A percentile compares a stretch with the other conserved stretches of the same genome.
Conservation (phyloP, 192 early-diverging fungal genomes). For the Mortierella hygrophila region DNA sequence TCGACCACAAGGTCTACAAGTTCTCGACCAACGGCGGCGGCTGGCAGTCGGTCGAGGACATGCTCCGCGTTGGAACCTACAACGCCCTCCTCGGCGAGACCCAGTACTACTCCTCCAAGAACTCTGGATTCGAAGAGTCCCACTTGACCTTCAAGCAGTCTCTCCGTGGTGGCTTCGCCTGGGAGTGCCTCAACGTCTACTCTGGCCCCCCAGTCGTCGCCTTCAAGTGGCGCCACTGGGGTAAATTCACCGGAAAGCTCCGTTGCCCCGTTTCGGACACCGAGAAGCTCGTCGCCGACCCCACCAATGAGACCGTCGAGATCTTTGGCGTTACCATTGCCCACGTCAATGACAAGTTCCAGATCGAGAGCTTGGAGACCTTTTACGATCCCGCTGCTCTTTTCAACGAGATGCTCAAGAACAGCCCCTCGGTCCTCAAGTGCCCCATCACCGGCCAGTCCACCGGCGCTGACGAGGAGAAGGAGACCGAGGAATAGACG, state of each 20-base stretch:
- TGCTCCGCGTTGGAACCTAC: slow-evolving; percentile 62
- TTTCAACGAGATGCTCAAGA: slow-evolving; percentile 36
- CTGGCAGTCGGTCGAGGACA: slow-evolving; percentile 60
- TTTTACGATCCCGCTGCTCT: slow-evolving; percentile 27
- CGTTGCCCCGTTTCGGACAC: slow-evolving; percentile 45
- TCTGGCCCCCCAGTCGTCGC: slow-evolving; percentile 60
- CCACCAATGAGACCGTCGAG: slow-evolving; percentile 55
- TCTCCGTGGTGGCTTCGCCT: slow-evolving; percentile 54
- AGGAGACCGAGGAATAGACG: slow-evolving; percentile 7
- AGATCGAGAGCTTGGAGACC: slow-evolving; percentile 45
- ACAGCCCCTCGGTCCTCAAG: slow-evolving; percentile 13
- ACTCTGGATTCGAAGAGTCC: slow-evolving; percentile 58
- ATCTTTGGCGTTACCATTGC: slow-evolving; percentile 57
- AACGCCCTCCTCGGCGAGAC: slow-evolving; percentile 62
- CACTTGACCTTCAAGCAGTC: slow-evolving; percentile 59
- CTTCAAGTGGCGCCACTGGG: slow-evolving; percentile 65
- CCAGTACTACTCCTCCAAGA: slow-evolving; percentile 58
- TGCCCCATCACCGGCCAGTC: slow-evolving; percentile 30
- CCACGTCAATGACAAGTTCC: slow-evolving; percentile 58
- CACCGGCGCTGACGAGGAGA: neutral
- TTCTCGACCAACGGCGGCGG: slow-evolving; percentile 58
- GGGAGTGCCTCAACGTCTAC: slow-evolving; percentile 61
- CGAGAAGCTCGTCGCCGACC: slow-evolving; percentile 55
- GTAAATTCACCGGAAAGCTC: slow-evolving; percentile 54
- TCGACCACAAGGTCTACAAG: slow-evolving; percentile 55